Conservation (phyloP, 129 eudicot species). For the Tagetes patula region DNA sequence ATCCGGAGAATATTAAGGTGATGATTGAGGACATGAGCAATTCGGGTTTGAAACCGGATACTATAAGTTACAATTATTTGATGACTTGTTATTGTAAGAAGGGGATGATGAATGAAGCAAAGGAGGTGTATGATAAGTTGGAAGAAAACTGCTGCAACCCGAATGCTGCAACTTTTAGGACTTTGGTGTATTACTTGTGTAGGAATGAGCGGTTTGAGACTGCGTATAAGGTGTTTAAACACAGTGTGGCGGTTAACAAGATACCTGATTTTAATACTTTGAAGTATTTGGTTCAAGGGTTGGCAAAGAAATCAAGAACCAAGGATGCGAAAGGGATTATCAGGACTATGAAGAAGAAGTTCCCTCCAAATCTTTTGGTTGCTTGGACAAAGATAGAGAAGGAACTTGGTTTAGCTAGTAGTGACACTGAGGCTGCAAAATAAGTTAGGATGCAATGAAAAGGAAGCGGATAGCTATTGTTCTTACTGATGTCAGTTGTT, state of each 20-base stretch:
- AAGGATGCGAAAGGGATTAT: conserved; percentile 70
- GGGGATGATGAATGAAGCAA: conserved; percentile 81
- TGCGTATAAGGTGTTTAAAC: conserved; percentile 75
- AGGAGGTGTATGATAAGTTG: conserved; percentile 59
- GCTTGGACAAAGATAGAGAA: conserved; percentile 66
- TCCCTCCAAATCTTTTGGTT: conserved; percentile 61
- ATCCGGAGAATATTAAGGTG: conserved; percentile 50
- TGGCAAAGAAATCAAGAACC: conserved; percentile 48
- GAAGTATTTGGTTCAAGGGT: conserved; percentile 70
- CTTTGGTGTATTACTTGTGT: conserved; percentile 63
- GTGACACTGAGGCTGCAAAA: conserved; percentile 20
- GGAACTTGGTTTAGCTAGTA: conserved; percentile 64
- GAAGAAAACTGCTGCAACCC: conserved; percentile 53
- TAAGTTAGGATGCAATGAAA: conserved; percentile 18
- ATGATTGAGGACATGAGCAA: conserved; percentile 73
- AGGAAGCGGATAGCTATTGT: conserved; percentile 12
- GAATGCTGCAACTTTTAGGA: conserved; percentile 82
- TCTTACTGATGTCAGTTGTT: conserved; percentile 13
- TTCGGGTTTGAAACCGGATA: conserved; percentile 60
- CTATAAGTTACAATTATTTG: conserved; percentile 67
- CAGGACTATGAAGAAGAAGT: conserved; percentile 73
- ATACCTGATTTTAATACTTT: conserved; percentile 75
- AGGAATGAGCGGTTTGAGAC: conserved; percentile 61
- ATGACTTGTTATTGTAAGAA: conserved; percentile 70
- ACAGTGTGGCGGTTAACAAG: conserved; percentile 68